phyloP scores from a whole-genome alignment of 345 rosid species.

The Mangifera indica region DNA sequence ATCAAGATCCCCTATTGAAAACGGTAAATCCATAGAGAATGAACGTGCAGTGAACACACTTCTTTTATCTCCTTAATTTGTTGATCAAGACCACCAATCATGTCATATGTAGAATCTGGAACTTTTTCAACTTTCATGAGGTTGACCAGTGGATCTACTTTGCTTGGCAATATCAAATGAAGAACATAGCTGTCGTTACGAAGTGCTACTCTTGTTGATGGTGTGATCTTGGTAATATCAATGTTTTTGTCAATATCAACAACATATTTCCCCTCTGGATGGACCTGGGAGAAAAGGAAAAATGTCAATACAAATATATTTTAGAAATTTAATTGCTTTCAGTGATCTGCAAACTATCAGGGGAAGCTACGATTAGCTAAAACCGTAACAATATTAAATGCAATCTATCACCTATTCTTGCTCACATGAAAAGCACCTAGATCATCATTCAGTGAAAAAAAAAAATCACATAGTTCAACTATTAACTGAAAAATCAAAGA shows the following conservation, averaged over 20 bases:
- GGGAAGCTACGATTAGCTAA: neutral
- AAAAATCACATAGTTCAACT: too few relatives aligned
- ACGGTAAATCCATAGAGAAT: neutral
- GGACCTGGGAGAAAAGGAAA: slow-evolving; percentile 56
- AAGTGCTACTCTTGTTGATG: slow-evolving; percentile 96
- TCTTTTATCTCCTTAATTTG: slow-evolving; percentile 98
- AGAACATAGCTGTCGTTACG: slow-evolving; percentile 98
- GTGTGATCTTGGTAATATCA: slow-evolving; percentile 88
- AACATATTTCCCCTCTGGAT: slow-evolving; percentile 99
- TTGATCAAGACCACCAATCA: slow-evolving; percentile 99
- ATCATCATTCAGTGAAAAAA: neutral
- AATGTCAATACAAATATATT: neutral
- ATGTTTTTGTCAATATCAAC: slow-evolving; percentile 93
- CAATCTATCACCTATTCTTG: neutral
- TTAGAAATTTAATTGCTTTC: too few relatives aligned
- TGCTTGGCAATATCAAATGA: slow-evolving; percentile 85
- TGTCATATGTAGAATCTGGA: slow-evolving; percentile 98
- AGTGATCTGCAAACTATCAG: neutral
- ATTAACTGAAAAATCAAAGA: too few relatives aligned
- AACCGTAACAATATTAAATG: neutral
- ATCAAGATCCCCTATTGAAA: neutral
- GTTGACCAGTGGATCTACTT: slow-evolving; percentile 96
- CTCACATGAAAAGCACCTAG: too few relatives aligned
- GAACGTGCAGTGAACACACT: slow-evolving; percentile 33
- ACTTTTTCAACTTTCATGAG: slow-evolving; percentile 99